A percentile compares a stretch with the other conserved stretches of the same genome.
phyloP scores from a whole-genome alignment of 2,329 filamentous ascomycete genomes.

The Epichloe glyceriae region DNA sequence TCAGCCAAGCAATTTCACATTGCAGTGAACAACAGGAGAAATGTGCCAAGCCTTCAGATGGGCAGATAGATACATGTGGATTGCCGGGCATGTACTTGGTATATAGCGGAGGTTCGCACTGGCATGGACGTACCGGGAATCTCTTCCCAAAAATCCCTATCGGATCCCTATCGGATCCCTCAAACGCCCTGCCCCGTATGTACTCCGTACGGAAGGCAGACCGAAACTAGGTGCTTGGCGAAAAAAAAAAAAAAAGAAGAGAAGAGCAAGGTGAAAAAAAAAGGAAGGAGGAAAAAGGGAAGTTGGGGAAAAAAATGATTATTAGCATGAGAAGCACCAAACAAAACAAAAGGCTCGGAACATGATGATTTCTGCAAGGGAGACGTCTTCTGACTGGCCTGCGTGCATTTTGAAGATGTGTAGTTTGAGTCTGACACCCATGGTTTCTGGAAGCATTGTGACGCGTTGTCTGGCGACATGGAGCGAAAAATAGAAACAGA shows the following conservation, averaged over 20 bases:
- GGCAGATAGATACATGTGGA: neutral
- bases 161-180: neutral
- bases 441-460: neutral
- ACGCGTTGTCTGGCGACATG: neutral
- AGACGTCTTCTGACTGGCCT: too few species aligned
- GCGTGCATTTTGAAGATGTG: too few species aligned
- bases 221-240: neutral
- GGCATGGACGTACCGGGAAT: neutral
- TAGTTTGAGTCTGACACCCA: too few species aligned
- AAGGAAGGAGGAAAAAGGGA: neutral
- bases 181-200: too few species aligned
- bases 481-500: neutral
- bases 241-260: neutral
- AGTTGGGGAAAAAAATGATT: too few species aligned
- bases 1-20: neutral
- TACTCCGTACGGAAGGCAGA: neutral
- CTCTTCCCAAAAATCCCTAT: neutral
- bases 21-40: neutral
- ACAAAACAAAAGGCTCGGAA: too few species aligned
- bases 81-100: neutral
- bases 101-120: neutral
- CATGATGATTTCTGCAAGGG: too few species aligned
- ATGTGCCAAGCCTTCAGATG: constrained; percentile 3
- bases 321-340: too few species aligned
- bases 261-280: accelerated